Evolutionary conservation across 1,284 basidiomycete species (phyloP).

Genomic region (Grifola frondosa): DNA sequence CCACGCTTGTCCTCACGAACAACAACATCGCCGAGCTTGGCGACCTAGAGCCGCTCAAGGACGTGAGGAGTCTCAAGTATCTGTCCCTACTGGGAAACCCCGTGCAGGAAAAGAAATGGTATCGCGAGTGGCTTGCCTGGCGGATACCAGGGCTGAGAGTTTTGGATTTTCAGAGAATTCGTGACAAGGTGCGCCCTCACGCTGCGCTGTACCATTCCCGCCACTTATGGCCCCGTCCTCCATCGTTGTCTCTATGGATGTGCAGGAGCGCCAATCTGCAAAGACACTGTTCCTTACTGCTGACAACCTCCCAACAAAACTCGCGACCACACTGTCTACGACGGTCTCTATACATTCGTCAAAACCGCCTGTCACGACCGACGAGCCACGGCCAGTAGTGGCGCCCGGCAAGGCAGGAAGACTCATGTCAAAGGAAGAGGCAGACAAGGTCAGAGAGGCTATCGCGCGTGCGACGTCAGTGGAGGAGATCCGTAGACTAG

Average conservation of each 20-base stretch:
- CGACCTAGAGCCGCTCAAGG: slow-evolving; percentile 84
- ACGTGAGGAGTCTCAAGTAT: slow-evolving; percentile 78
- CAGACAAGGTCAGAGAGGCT: slow-evolving; percentile 85
- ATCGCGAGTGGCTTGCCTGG: slow-evolving; percentile 92
- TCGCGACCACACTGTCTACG: slow-evolving; percentile 76
- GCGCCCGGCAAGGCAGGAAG: slow-evolving; percentile 69
- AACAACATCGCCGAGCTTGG: slow-evolving; percentile 76
- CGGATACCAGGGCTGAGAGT: slow-evolving; percentile 84
- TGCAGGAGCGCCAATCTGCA: slow-evolving; percentile 75
- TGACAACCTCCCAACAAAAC: slow-evolving; percentile 74
- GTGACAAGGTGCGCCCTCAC: slow-evolving; percentile 80
- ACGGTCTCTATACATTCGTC: slow-evolving; percentile 67
- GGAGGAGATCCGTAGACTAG: slow-evolving; percentile 87
- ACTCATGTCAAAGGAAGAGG: slow-evolving; percentile 91
- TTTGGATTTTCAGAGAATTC: slow-evolving; percentile 95
- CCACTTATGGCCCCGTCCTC: slow-evolving; percentile 1
- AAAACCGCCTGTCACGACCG: slow-evolving; percentile 58
- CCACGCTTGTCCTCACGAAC: slow-evolving; percentile 73
- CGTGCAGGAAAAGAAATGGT: slow-evolving; percentile 91
- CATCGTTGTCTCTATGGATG: not conserved
- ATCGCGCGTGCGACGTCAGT: slow-evolving; percentile 89
- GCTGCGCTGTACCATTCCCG: not conserved
- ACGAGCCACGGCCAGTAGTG: slow-evolving; percentile 70
- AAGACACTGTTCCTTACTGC: slow-evolving; percentile 76
- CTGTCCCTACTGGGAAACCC: slow-evolving; percentile 90